These are phyloP conservation scores for Penicillium cinerascens DNA, from an alignment of 495 filamentous ascomycete species.

Conservation along the genomic window DNA sequence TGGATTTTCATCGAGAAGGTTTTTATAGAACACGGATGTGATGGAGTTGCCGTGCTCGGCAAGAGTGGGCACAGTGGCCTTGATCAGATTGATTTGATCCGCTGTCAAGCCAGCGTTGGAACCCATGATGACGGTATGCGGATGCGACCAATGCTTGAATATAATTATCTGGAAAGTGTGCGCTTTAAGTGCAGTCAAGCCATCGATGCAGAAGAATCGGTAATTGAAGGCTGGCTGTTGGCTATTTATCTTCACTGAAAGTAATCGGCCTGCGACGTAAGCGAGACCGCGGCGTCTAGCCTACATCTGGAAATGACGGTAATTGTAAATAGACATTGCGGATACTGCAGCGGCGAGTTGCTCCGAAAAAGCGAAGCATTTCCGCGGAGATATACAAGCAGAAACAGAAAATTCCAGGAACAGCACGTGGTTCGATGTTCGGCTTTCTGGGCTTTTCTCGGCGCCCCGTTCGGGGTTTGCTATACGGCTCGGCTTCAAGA, in stretches of 20 bases:
- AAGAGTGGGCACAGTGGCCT: conserved; percentile 51
- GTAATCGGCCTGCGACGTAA: not conserved
- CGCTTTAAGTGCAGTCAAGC: not conserved
- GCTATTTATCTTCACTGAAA: conserved; percentile 7
- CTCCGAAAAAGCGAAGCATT: conserved; percentile 13
- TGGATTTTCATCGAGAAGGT: conserved; percentile 60
- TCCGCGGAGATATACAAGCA: conserved; percentile 16
- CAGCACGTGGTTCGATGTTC: conserved; percentile 6
- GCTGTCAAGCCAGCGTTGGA: conserved; percentile 19
- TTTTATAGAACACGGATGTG: conserved; percentile 64
- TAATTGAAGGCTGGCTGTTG: not conserved
- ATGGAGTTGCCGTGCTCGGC: conserved; percentile 63
- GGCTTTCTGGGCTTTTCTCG: conserved; percentile 11
- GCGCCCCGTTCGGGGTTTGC: not conserved
- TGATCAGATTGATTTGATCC: conserved; percentile 39
- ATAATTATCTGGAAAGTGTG: not conserved
- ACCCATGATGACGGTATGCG: conserved; percentile 9
- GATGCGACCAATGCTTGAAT: not conserved
- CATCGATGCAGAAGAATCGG: not conserved
- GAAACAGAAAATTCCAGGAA: no score
- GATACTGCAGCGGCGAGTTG: not conserved
- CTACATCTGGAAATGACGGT: conserved; percentile 4
- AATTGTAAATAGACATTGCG: not conserved
- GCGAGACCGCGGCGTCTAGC: not conserved
- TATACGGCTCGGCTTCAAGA: no score